A percentile compares a stretch with the other conserved stretches of the same genome.
Evolutionary conservation across 345 rosid species (phyloP).

Genomic region (Lenwebbia sp.): DNA sequence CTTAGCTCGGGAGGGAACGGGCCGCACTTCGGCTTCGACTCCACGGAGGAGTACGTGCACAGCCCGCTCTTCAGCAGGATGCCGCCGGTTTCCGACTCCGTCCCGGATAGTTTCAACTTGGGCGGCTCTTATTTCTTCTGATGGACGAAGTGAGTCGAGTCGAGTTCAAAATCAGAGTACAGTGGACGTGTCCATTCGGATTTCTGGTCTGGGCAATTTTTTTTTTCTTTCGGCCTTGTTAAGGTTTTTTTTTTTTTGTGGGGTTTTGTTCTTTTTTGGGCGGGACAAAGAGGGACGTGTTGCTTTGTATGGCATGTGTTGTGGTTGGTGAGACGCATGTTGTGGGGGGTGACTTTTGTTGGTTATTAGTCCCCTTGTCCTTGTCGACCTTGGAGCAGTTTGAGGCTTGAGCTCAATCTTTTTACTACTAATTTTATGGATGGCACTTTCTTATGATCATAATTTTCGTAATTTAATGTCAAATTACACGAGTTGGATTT

Average conservation of each 20-base stretch:
- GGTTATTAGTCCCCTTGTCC: neutral
- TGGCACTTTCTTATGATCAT: neutral
- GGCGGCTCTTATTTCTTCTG: conserved; percentile 34
- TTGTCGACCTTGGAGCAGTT: neutral
- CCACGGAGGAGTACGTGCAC: conserved; percentile 51
- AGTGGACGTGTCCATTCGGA: neutral
- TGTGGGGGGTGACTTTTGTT: neutral
- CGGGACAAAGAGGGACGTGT: neutral
- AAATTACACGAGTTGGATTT: neutral
- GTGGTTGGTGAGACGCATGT: neutral
- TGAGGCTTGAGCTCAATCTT: neutral
- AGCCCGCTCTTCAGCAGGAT: conserved; percentile 82
- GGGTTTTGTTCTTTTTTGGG: neutral
- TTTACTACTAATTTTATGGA: neutral
- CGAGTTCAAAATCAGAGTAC: neutral
- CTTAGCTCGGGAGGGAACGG: conserved; percentile 5
- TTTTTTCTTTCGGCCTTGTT: neutral
- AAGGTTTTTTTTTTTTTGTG: neutral
- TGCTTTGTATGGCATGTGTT: neutral
- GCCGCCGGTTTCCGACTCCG: conserved; percentile 67
- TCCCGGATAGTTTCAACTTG: conserved; percentile 45
- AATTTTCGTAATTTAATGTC: neutral
- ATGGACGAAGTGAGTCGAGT: neutral
- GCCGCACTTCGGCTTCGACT: conserved; percentile 29
- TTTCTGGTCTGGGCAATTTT: neutral